These are phyloP conservation scores for Chrysoporthe deuterocubensis DNA, from an alignment of 2,329 filamentous ascomycete species.

Conservation along the genomic window DNA sequence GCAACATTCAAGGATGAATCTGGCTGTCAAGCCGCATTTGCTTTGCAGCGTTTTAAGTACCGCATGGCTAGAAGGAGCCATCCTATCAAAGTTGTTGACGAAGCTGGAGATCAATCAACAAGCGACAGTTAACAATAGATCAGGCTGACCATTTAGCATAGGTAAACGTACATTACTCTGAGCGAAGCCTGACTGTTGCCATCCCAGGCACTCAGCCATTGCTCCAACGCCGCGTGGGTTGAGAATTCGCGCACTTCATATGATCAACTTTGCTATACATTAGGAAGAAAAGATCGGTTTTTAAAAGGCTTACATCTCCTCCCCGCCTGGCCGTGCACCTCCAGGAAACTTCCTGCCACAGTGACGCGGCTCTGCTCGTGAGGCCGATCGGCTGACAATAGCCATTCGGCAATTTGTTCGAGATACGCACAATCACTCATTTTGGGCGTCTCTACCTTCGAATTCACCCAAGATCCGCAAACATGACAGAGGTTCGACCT, in stretches of 20 bases:
- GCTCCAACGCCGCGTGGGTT: not conserved
- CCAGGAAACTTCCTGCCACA: not conserved
- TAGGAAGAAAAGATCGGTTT: not conserved
- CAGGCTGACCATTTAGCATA: not conserved
- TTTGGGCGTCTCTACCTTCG: not conserved
- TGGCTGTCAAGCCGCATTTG: not conserved
- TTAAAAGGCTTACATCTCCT: not conserved
- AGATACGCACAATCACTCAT: not conserved
- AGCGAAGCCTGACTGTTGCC: not conserved
- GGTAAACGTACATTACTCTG: not conserved
- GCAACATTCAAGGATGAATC: not conserved
- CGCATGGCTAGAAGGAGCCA: not conserved
- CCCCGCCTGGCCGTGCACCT: not conserved
- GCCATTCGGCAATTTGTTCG: not conserved
- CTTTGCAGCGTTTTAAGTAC: not conserved
- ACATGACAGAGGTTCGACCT: not conserved
- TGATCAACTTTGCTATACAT: not conserved
- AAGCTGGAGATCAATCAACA: not conserved
- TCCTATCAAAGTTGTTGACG: not conserved
- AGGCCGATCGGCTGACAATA: not conserved
- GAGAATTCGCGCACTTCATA: not conserved
- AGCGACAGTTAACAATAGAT: not conserved
- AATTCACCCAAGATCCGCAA: not conserved
- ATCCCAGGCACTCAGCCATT: not conserved
- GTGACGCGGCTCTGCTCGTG: not conserved